These are phyloP conservation scores for Eucalyptus marginata DNA, from an alignment of 345 rosid genomes.

Conservation along the genomic window DNA sequence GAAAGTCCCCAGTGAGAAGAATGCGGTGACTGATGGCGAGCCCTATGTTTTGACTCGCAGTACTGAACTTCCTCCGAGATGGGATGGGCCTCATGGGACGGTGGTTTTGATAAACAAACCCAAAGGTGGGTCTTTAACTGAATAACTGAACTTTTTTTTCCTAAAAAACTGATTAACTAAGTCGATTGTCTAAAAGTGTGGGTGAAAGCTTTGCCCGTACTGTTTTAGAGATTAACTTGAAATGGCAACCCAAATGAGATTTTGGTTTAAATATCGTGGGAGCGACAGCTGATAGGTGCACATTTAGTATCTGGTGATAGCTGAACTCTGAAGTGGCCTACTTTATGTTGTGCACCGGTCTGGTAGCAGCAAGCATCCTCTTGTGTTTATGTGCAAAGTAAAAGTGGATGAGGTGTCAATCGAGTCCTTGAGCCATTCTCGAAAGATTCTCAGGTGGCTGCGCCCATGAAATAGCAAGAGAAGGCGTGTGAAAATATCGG, in stretches of 20 bases:
- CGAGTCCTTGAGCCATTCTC: not conserved
- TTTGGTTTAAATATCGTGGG: not conserved
- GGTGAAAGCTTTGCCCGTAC: not conserved
- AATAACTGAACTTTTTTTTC: no score
- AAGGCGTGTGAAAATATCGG: not conserved
- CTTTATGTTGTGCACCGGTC: not conserved
- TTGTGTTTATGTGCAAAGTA: not conserved
- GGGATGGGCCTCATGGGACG: conserved; percentile 85
- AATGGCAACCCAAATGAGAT: not conserved
- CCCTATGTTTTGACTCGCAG: conserved; percentile 67
- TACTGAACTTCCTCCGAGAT: conserved; percentile 68
- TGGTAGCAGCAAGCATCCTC: not conserved
- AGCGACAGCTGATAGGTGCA: not conserved
- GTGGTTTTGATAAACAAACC: conserved; percentile 89
- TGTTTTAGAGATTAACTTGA: not conserved
- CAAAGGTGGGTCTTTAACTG: conserved; percentile 40
- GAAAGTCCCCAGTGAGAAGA: conserved; percentile 46
- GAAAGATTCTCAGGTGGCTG: not conserved
- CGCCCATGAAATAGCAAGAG: not conserved
- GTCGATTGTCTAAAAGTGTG: not conserved
- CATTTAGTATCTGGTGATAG: not conserved
- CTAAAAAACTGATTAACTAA: not conserved
- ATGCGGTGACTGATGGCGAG: conserved; percentile 36
- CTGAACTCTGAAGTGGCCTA: not conserved
- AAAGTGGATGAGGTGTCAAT: not conserved